Evolutionary conservation across 306 rosid species (phyloP), one percentile per base, ranked within the genome.

Genomic region (Begonia fuchsioides): DNA sequence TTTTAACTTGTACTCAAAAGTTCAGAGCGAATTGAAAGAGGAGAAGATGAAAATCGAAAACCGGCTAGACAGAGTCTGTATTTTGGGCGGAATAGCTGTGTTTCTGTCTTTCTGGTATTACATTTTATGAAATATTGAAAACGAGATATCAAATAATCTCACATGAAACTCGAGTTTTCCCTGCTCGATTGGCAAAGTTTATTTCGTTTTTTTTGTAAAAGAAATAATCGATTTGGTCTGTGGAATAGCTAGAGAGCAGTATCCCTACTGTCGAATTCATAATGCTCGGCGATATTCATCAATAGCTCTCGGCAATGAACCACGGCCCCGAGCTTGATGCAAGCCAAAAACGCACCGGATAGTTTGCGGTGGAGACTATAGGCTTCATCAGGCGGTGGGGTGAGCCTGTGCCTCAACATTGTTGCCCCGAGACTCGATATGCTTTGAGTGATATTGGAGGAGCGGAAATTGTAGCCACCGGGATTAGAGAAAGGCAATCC

Each of bases 301-400:
- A 90, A 72, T 43, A 90, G 59, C 32, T 90, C 85, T 75, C 85
- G 73, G 48, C 97, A 90, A 8, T 95, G 94, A 50, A 90, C 92
- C 56, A 80, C 79, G 17, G 95, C 87, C 55, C 92, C 85, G 49
- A 81, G 75, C 77, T 85, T 90, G 49, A 90, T 73, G 73, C 98
- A 90, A 47, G 94, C 98, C 74, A 84, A 64, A 62, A 90, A 90
- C 48, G 95, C 85, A 43, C 95, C 87, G 4, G 98, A 82, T 56
- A 84, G 87, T 67, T 90, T 84, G 58, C 95, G 87, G 58, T 90
- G 98, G 51, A 90, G 92, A 70, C 98, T 90, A 66, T 90, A 90
- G 13, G 72, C 95, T 70, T 85, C 95, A 58, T 90, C 94, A 0
- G 92, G 95, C 15, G 97, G 97, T 32, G 97, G 97, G 3, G 97